These are phyloP conservation scores for Boletus subcaerulescens DNA, from an alignment of 768 basidiomycete genomes.

Conservation along the genomic window DNA sequence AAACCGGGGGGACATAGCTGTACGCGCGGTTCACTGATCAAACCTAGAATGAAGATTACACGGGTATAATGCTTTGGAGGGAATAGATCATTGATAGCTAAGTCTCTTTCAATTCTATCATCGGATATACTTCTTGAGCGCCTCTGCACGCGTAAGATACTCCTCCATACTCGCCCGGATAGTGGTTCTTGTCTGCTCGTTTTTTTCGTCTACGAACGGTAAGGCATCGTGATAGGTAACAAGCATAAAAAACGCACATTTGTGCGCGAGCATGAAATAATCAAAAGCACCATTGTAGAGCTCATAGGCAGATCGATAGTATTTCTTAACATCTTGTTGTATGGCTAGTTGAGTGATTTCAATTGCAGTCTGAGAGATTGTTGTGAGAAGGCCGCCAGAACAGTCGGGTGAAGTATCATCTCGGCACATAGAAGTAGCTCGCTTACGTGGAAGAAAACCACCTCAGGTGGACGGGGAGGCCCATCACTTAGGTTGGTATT, in stretches of 20 bases:
- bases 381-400: neutral
- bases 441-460: conserved; percentile 15
- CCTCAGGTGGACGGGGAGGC: conserved; percentile 15
- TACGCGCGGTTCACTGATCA: too few relatives aligned
- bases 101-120: neutral
- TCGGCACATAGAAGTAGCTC: too few relatives aligned
- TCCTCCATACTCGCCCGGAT: conserved; percentile 85
- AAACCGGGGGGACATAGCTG: too few relatives aligned
- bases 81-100: too few relatives aligned
- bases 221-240: neutral
- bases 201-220: conserved; percentile 62
- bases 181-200: conserved; percentile 79
- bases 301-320: conserved; percentile 90
- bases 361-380: conserved; percentile 57
- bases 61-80: too few relatives aligned
- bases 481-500: neutral
- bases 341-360: conserved; percentile 87
- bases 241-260: conserved; percentile 48
- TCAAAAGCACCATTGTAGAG: conserved; percentile 90
- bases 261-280: conserved; percentile 95
- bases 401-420: neutral
- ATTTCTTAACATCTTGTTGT: conserved; percentile 84
- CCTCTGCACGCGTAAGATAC: conserved; percentile 88
- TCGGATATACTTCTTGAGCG: conserved; percentile 59
- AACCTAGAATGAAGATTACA: too few relatives aligned